Conservation (phyloP, 148 eudicot genomes). For the Rhododendron williamsianum region DNA sequence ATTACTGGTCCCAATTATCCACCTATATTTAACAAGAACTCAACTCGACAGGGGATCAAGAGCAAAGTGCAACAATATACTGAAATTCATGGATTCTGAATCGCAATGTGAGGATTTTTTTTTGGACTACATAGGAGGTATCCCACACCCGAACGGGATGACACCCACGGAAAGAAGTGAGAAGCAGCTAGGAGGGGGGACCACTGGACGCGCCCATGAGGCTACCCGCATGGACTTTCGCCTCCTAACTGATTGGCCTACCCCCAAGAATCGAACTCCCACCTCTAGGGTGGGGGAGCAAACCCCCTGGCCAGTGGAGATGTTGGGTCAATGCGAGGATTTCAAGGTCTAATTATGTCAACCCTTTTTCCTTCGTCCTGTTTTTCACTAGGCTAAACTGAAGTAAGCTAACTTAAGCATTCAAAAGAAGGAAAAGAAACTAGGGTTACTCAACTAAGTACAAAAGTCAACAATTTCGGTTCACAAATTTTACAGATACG, state of each 20-base stretch:
- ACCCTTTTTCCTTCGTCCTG: neutral
- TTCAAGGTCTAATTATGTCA: neutral
- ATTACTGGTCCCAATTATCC: neutral
- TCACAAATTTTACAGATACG: neutral
- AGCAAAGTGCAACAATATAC: neutral
- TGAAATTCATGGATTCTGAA: neutral
- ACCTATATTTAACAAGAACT: neutral
- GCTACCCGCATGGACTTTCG: neutral
- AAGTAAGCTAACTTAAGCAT: neutral
- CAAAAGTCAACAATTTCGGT: neutral
- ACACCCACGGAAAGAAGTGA: neutral
- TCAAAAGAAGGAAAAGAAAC: constrained; percentile 2
- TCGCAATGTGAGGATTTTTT: neutral
- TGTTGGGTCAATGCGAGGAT: neutral
- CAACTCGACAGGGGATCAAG: neutral
- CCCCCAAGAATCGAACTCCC: neutral
- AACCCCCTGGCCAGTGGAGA: neutral
- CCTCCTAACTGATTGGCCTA: neutral
- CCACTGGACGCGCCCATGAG: neutral
- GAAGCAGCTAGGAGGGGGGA: neutral
- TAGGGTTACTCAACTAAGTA: neutral
- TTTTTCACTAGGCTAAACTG: neutral
- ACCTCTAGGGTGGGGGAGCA: neutral
- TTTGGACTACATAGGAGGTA: neutral
- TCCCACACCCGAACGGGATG: neutral